Percentiles rank a stretch among this genome's conserved stretches.
Evolutionary conservation across 2,329 filamentous ascomycete species (phyloP).

Genomic region (Botrytis byssoidea): DNA sequence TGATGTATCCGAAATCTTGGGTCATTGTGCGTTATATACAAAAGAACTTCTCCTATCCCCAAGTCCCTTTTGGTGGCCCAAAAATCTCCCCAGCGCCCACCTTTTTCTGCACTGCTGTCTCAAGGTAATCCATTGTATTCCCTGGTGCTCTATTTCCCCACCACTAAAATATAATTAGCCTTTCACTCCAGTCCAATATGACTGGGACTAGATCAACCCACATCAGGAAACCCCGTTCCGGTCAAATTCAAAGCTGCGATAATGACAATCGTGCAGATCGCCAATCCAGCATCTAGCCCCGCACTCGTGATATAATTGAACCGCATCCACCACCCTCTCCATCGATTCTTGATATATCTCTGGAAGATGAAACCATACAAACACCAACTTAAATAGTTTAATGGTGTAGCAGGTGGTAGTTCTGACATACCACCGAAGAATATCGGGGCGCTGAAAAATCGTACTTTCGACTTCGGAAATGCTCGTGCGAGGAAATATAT

Average conservation of each 20-base stretch:
- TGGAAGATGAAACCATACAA: slow-evolving; percentile 66
- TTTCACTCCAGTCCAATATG: too few relatives aligned
- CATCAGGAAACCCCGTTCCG: slow-evolving; percentile 53
- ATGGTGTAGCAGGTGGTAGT: slow-evolving; percentile 64
- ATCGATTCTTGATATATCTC: slow-evolving; percentile 62
- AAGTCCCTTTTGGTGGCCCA: slow-evolving; percentile 23
- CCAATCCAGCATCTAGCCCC: slow-evolving; percentile 67
- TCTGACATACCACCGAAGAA: slow-evolving; percentile 21
- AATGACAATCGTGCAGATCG: slow-evolving; percentile 65
- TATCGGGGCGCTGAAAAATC: slow-evolving; percentile 34
- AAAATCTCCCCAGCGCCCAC: slow-evolving; percentile 26
- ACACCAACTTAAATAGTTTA: slow-evolving; percentile 70
- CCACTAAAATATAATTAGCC: slow-evolving; percentile 46
- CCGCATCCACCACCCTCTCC: slow-evolving; percentile 71
- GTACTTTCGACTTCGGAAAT: slow-evolving; percentile 61
- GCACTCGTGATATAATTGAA: slow-evolving; percentile 77
- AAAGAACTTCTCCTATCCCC: background rate
- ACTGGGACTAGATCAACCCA: background rate
- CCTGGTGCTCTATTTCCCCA: slow-evolving; percentile 57
- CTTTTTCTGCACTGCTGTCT: slow-evolving; percentile 26
- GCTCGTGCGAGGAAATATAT: slow-evolving; percentile 55
- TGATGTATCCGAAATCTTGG: background rate
- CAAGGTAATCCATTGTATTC: slow-evolving; percentile 26
- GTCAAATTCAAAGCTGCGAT: slow-evolving; percentile 67
- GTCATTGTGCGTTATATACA: background rate